Evolutionary conservation across 192 early-diverging fungal genomes (phyloP).

Genomic region (Umbelopsis vinacea): DNA sequence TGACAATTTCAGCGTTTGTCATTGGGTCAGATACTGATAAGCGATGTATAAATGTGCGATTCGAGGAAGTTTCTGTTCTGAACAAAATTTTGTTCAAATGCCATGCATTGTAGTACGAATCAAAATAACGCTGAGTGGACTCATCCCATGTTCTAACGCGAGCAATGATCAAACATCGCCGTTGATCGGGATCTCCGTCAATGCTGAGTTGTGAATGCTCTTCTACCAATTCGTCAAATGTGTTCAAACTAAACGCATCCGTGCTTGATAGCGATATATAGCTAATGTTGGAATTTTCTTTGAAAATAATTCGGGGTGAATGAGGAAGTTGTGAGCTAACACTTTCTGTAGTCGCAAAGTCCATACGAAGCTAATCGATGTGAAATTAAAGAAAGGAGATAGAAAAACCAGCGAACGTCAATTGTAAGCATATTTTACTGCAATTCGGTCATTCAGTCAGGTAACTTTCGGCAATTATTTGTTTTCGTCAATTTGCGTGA

Average conservation of each 20-base stretch:
- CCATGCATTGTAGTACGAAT: conserved; percentile 24
- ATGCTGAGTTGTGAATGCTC: neutral
- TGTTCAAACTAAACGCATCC: conserved; percentile 14
- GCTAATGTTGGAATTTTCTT: neutral
- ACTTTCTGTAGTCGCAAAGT: neutral
- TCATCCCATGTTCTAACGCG: conserved; percentile 3
- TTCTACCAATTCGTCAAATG: conserved; percentile 3
- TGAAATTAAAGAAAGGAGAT: conserved; percentile 8
- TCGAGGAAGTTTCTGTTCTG: neutral
- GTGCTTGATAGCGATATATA: conserved; percentile 8
- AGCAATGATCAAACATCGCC: conserved; percentile 3
- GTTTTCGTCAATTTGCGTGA: neutral
- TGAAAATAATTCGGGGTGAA: neutral
- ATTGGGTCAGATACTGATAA: conserved; percentile 7
- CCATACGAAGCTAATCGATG: neutral
- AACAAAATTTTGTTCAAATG: conserved; percentile 21
- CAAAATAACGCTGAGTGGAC: neutral
- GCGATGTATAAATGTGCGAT: neutral
- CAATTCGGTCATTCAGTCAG: neutral
- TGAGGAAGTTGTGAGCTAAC: neutral
- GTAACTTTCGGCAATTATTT: conserved; percentile 20
- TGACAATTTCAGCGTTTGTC: conserved; percentile 4
- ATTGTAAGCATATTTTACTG: neutral
- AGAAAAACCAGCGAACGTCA: neutral
- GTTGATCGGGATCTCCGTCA: neutral